These are phyloP conservation scores for Piloderma croceum DNA, from an alignment of 768 basidiomycete species.

Conservation along the genomic window DNA sequence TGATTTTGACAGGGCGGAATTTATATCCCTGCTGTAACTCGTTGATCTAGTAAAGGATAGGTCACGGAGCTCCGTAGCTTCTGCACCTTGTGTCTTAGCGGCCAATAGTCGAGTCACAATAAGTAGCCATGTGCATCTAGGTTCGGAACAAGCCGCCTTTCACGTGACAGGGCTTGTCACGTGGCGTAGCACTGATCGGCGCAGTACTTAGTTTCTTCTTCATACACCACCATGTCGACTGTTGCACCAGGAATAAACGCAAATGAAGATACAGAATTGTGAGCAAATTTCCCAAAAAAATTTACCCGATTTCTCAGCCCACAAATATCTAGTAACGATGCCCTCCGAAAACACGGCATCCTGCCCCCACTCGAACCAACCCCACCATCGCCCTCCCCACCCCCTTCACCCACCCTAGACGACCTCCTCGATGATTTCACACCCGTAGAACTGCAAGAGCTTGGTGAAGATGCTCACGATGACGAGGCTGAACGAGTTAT, in stretches of 20 bases:
- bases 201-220: not conserved
- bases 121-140: too few species aligned
- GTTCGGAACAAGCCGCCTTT: too few species aligned
- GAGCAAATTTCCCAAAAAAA: constrained; percentile 27
- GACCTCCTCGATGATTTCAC: constrained; percentile 63
- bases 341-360: constrained; percentile 88
- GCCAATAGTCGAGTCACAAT: too few species aligned
- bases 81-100: too few species aligned
- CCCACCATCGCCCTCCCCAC: constrained; percentile 76
- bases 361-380: constrained; percentile 68
- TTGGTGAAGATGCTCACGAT: constrained; percentile 68
- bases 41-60: too few species aligned
- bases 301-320: not conserved
- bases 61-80: too few species aligned
- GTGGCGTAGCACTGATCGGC: too few species aligned
- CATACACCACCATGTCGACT: constrained; percentile 38
- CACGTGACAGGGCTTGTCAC: too few species aligned
- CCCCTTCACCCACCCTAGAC: constrained; percentile 66
- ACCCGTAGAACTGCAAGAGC: constrained; percentile 55
- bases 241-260: too few species aligned
- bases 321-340: constrained; percentile 67
- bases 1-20: too few species aligned
- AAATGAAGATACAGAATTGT: constrained; percentile 97
- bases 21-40: too few species aligned
- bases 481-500: constrained; percentile 74